Evolutionary conservation across 2,329 filamentous ascomycete species (phyloP).

Genomic region (Alternaria sp.): DNA sequence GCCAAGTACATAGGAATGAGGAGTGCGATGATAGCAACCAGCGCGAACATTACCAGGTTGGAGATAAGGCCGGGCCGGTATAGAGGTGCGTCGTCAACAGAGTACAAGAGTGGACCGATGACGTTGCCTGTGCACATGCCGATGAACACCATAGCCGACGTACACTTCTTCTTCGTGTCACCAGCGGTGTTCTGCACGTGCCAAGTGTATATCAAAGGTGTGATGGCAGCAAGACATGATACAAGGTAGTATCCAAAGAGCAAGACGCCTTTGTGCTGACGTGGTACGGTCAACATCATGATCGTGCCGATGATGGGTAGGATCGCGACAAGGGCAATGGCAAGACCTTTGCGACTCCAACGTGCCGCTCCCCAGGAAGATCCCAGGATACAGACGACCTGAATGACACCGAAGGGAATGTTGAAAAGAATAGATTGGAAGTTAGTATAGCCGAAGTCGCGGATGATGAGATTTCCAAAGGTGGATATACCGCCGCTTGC

Average conservation of each 20-base stretch:
- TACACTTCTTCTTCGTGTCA: constrained; percentile 51
- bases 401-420: constrained; percentile 66
- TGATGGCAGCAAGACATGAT: constrained; percentile 47
- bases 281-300: constrained; percentile 60
- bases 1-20: constrained; percentile 45
- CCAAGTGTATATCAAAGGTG: constrained; percentile 50
- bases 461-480: constrained; percentile 67
- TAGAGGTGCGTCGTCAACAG: constrained; percentile 44
- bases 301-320: constrained; percentile 62
- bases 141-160: constrained; percentile 47
- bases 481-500: constrained; percentile 70
- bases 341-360: constrained; percentile 60
- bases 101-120: constrained; percentile 50
- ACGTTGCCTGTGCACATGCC: constrained; percentile 52
- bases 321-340: constrained; percentile 61
- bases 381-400: constrained; percentile 59
- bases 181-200: constrained; percentile 51
- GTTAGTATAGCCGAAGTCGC: constrained; percentile 64
- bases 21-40: constrained; percentile 40
- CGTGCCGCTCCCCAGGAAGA: constrained; percentile 63
- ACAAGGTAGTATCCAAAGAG: constrained; percentile 64
- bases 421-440: constrained; percentile 66
- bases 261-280: constrained; percentile 58
- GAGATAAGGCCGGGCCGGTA: constrained; percentile 48
- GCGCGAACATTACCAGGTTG: constrained; percentile 47